These are phyloP conservation scores for Pancytospora epiphaga DNA, from an alignment of 371 early-diverging fungal genomes.

Conservation along the genomic window DNA sequence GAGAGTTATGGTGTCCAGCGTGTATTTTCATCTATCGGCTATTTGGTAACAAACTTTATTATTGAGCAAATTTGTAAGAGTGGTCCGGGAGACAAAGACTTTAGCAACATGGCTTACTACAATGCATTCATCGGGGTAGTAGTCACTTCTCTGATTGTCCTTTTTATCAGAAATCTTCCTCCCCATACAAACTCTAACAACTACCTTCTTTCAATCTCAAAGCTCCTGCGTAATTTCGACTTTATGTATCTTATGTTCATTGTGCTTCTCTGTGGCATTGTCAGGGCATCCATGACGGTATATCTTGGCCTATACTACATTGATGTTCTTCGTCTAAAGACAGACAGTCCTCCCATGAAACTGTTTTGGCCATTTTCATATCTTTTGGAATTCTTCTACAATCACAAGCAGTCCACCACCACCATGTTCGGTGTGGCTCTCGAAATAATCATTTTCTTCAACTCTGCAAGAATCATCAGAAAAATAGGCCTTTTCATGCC, in stretches of 20 bases:
- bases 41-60: constrained; percentile 43
- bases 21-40: constrained; percentile 58
- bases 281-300: constrained; percentile 57
- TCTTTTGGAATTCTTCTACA: constrained; percentile 31
- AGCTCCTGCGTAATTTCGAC: constrained; percentile 45
- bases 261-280: constrained; percentile 61
- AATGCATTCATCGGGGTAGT: constrained; percentile 19
- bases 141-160: constrained; percentile 16
- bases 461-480: constrained; percentile 25
- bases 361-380: constrained; percentile 14
- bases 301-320: constrained; percentile 56
- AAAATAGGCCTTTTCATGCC: constrained; percentile 58
- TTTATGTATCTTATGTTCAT: constrained; percentile 60
- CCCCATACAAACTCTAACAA: not conserved
- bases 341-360: constrained; percentile 7
- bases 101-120: constrained; percentile 37
- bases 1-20: constrained; percentile 59
- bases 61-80: constrained; percentile 42
- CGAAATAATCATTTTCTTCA: constrained; percentile 59
- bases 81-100: constrained; percentile 24
- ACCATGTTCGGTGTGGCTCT: constrained; percentile 56
- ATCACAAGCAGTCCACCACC: constrained; percentile 47
- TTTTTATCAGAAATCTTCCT: constrained; percentile 30
- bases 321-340: constrained; percentile 45
- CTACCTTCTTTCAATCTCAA: constrained; percentile 32